Conservation (phyloP, 2,329 filamentous ascomycete species). For the Microdochium trichocladiopsis region DNA sequence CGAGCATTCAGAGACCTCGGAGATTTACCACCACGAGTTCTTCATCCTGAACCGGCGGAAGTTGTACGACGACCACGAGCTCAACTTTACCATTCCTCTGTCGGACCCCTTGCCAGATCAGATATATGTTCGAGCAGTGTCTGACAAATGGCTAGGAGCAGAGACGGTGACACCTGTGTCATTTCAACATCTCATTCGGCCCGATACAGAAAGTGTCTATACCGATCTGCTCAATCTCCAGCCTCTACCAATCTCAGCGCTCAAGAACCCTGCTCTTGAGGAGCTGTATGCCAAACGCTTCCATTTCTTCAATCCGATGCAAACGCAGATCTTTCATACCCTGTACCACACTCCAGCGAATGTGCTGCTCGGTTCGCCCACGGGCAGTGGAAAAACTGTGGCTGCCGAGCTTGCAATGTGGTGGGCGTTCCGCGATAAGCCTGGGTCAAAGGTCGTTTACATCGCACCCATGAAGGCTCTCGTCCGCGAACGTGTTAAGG, state of each 20-base stretch:
- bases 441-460: conserved; percentile 95
- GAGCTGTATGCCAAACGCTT: conserved; percentile 85
- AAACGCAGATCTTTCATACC: conserved; percentile 96
- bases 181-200: conserved; percentile 94
- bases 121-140: conserved; percentile 91
- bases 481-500: conserved; percentile 90
- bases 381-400: conserved; percentile 95
- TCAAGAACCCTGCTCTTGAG: conserved; percentile 82
- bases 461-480: conserved; percentile 99
- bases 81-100: conserved; percentile 95
- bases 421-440: conserved; percentile 95
- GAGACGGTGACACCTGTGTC: conserved; percentile 94
- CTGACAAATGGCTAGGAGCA: conserved; percentile 92
- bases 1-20: conserved; percentile 93
- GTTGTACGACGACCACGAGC: conserved; percentile 90
- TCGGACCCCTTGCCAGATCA: conserved; percentile 90
- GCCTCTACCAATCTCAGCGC: conserved; percentile 75
- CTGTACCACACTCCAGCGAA: conserved; percentile 90
- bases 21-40: conserved; percentile 96
- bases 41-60: conserved; percentile 90
- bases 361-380: conserved; percentile 89
- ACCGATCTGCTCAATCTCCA: conserved; percentile 90
- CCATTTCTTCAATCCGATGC: conserved; percentile 98
- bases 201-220: conserved; percentile 95
- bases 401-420: conserved; percentile 97